Conservation (phyloP, 2,329 filamentous ascomycete species). For the Arthrobotrys musiformis region DNA sequence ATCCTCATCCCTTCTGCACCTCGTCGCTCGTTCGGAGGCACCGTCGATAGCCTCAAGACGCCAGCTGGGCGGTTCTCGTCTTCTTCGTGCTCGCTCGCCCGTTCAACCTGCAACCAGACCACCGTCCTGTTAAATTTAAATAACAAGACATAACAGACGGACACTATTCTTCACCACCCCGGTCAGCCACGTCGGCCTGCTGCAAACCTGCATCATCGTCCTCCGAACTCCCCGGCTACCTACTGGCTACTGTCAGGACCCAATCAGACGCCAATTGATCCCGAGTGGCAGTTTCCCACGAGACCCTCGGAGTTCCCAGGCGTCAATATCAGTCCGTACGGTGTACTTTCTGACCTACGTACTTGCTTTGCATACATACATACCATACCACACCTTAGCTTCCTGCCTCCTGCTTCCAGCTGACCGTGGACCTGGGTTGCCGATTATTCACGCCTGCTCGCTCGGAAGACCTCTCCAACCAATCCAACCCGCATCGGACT, state of each 20-base stretch:
- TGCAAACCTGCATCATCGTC: conserved; percentile 40
- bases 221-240: neutral
- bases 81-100: conserved; percentile 11
- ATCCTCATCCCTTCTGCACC: conserved; percentile 4
- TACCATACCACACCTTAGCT: neutral
- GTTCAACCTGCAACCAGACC: no score
- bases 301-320: conserved; percentile 10
- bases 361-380: neutral
- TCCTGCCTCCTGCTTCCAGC: neutral
- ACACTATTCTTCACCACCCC: neutral
- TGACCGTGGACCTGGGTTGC: conserved; percentile 44
- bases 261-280: conserved; percentile 45
- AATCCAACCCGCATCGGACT: conserved; percentile 41
- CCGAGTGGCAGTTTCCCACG: conserved; percentile 11
- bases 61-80: neutral
- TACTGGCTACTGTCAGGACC: neutral
- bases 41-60: conserved; percentile 9
- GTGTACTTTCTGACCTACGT: no score
- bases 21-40: conserved; percentile 14
- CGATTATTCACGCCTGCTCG: neutral
- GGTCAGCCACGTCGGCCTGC: conserved; percentile 52
- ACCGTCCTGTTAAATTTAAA: neutral
- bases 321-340: conserved; percentile 14
- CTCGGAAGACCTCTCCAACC: conserved; percentile 9
- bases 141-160: neutral